phyloP scores from a whole-genome alignment of 2,329 filamentous ascomycete species.

The Trichoderma lentiforme region DNA sequence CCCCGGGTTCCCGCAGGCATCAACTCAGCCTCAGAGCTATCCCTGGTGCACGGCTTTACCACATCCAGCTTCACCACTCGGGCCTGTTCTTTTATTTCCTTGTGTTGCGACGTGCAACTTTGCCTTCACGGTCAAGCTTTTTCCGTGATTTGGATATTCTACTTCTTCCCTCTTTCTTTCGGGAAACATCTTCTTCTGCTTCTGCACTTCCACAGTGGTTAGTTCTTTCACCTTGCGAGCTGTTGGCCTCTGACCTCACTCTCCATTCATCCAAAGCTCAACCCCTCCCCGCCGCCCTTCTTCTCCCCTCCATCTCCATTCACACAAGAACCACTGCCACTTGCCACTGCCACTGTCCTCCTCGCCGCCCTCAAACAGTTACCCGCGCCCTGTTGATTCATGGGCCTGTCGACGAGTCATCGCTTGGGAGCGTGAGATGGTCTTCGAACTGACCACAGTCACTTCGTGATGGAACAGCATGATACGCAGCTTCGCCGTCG shows the following conservation, averaged over 20 bases:
- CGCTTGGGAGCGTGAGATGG: constrained; percentile 26
- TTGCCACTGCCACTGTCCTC: background rate
- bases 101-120: background rate
- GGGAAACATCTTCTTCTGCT: background rate
- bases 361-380: background rate
- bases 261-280: constrained; percentile 1
- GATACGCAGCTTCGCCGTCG: constrained; percentile 26
- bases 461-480: constrained; percentile 54
- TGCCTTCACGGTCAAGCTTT: background rate
- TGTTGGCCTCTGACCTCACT: constrained; percentile 17
- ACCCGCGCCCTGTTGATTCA: constrained; percentile 14
- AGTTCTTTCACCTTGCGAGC: constrained; percentile 15
- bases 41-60: background rate
- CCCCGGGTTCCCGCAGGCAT: constrained; percentile 16
- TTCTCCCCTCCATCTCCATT: background rate
- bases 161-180: background rate
- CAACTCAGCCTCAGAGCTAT: constrained; percentile 13
- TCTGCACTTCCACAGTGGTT: background rate
- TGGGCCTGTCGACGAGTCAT: constrained; percentile 24
- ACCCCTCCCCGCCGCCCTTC: constrained; percentile 13
- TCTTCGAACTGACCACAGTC: constrained; percentile 30
- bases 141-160: background rate
- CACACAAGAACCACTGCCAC: background rate
- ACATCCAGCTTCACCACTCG: background rate
- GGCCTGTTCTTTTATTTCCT: background rate